Evolutionary conservation across 352 stramenopile genomes (phyloP).

Genomic region (Phytophthora hibernalis): DNA sequence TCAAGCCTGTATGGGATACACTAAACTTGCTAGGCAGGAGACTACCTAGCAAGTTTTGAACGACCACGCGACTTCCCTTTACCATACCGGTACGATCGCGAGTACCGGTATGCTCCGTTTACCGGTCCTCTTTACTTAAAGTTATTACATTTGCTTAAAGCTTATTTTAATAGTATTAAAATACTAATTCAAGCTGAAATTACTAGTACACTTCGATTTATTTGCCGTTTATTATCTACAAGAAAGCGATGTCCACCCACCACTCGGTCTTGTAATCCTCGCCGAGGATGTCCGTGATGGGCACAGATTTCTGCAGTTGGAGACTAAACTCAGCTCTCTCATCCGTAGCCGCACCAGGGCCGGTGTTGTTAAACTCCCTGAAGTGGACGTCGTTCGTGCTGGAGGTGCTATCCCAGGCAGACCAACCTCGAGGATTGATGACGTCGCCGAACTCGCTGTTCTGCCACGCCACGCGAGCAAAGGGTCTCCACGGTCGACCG

Average conservation of each 20-base stretch:
- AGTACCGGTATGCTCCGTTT: no score
- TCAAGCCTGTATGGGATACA: no score
- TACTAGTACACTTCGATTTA: not conserved
- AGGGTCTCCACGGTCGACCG: constrained; percentile 24
- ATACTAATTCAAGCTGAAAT: no score
- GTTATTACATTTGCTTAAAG: no score
- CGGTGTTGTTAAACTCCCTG: constrained; percentile 29
- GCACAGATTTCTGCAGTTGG: not conserved
- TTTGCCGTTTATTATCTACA: not conserved
- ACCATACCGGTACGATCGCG: no score
- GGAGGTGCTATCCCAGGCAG: constrained; percentile 13
- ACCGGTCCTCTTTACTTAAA: no score
- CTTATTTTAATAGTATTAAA: no score
- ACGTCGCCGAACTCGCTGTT: not conserved
- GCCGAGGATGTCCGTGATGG: constrained; percentile 12
- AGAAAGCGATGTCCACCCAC: constrained; percentile 10
- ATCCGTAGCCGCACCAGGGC: constrained; percentile 15
- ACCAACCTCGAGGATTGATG: constrained; percentile 23
- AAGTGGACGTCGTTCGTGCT: constrained; percentile 22
- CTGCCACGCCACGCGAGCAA: constrained; percentile 20
- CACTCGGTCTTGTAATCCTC: constrained; percentile 13
- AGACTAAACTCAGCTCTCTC: constrained; percentile 16
- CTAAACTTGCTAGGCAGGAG: no score
- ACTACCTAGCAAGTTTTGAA: no score
- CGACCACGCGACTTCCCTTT: no score